Percentiles rank a stretch among this genome's conserved stretches.
Conservation (phyloP, 768 basidiomycete genomes). For the Hygrocybe punicea region DNA sequence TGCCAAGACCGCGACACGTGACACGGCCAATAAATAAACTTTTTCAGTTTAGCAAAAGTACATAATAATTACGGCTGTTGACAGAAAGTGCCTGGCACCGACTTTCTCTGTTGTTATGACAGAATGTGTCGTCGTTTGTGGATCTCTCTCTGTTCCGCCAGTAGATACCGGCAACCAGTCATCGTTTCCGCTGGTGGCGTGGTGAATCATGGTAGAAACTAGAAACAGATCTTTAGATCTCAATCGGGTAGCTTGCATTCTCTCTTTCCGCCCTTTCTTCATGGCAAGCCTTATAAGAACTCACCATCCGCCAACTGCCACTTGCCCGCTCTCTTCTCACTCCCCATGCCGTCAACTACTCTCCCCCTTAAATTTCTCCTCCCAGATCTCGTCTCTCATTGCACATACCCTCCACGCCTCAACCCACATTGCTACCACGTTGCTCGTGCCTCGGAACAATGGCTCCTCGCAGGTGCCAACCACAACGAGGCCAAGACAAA, state of each 20-base stretch:
- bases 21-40: too few species aligned
- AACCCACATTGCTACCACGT: slow-evolving; percentile 19
- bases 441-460: slow-evolving; percentile 24
- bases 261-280: too few species aligned
- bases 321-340: not conserved
- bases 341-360: slow-evolving; percentile 30
- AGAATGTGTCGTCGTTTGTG: not conserved
- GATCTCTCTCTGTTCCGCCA: not conserved
- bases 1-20: too few species aligned
- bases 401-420: slow-evolving; percentile 23
- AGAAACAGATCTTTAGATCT: not conserved
- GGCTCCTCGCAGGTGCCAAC: slow-evolving; percentile 20
- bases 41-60: too few species aligned
- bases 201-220: not conserved
- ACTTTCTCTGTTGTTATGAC: not conserved
- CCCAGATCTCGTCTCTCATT: slow-evolving; percentile 31
- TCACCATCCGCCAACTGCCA: not conserved
- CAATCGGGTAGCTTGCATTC: not conserved
- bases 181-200: not conserved
- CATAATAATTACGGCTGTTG: too few species aligned
- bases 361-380: slow-evolving; percentile 9
- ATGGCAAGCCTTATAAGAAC: too few species aligned
- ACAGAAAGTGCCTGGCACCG: too few species aligned
- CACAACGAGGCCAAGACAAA: slow-evolving; percentile 12
- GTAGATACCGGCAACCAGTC: slow-evolving; percentile 49